Evolutionary conservation across 192 early-diverging fungal genomes (phyloP), one percentile per base, ranked within the genome.

Genomic region (Linnemannia schmuckeri): DNA sequence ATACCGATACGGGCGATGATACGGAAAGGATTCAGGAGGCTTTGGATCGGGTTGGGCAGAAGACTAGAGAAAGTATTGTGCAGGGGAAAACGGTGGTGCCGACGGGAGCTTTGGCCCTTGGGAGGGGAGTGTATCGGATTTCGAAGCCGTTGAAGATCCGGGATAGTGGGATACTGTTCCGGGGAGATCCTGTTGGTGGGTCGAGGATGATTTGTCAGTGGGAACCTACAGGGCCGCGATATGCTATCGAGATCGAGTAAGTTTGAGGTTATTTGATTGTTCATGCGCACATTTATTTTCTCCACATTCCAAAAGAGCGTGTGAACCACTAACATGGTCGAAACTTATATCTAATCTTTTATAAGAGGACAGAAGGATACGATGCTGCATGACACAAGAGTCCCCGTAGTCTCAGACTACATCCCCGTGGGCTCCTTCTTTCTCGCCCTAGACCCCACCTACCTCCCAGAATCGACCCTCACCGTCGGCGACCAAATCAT

Each of bases 351-450:
- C 42, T 0, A 44, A 44, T 44, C 0, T 4, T 44, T 44, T 5
- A 44, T 10, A 44, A 85, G 84, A 5, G 90, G 90, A 18, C 15
- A 81, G 27, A 68, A 66, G 10, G 85, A 91, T 68, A 71, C 70
- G 17, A 80, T 81, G 33, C 8, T 85, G 27, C 63, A 78, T 4
- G 76, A 79, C 2, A 88, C 82, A 38, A 80, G 85, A 0, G 74
- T 85, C 6, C 79, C 88, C 24, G 73, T 91, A 38, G 77, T 82
- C 0, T 68, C 88, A n/a, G 88, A 89, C 8, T 89, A 88, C 40
- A 81, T 82, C 0, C 88, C 90, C 12, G 90, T 91, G 7, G 90
- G 90, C 0, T 79, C 84, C 0, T 90, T 88, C 42, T 78, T 42
- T 41, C 61, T 87, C 46, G 37, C 69, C 8, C 42, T 87, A 47